phyloP scores from a whole-genome alignment of 202 grass and related monocot species.

The Bolboschoenoplectus hybrid region DNA sequence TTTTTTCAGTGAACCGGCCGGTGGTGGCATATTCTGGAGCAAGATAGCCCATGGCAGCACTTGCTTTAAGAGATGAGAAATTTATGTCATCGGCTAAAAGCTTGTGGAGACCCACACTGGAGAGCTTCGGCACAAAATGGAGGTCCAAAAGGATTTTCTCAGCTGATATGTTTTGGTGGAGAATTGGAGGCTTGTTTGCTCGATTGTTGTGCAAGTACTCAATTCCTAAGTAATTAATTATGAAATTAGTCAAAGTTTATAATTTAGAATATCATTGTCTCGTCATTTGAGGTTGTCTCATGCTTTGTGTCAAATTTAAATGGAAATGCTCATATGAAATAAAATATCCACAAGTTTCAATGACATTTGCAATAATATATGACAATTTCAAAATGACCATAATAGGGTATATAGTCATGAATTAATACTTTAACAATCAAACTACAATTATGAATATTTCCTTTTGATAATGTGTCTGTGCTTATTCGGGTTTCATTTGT shows the following conservation, averaged over 20 bases:
- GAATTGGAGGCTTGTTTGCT: constrained; percentile 64
- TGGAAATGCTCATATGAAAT: background rate
- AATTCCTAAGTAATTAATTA: constrained; percentile 55
- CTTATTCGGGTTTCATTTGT: background rate
- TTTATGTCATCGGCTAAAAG: constrained; percentile 81
- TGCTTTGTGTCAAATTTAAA: constrained; percentile 18
- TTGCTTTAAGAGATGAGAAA: constrained; percentile 88
- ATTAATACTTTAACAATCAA: constrained; percentile 15
- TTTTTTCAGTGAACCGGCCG: constrained; percentile 90
- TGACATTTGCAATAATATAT: background rate
- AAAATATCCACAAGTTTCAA: constrained; percentile 1
- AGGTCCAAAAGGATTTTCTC: constrained; percentile 85
- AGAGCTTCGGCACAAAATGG: constrained; percentile 60
- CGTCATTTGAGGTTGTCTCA: constrained; percentile 25
- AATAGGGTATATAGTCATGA: background rate
- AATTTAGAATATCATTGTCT: constrained; percentile 11
- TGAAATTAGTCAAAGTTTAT: constrained; percentile 25
- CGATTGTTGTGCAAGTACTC: constrained; percentile 81
- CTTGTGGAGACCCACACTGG: constrained; percentile 73
- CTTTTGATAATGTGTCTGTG: background rate
- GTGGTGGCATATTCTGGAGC: constrained; percentile 73
- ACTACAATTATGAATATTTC: background rate
- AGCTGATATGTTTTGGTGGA: constrained; percentile 90
- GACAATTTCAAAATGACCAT: background rate
- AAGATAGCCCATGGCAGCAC: constrained; percentile 89